These are phyloP conservation scores for Begonia peltatifolia DNA, from an alignment of 306 rosid genomes.

Conservation along the genomic window DNA sequence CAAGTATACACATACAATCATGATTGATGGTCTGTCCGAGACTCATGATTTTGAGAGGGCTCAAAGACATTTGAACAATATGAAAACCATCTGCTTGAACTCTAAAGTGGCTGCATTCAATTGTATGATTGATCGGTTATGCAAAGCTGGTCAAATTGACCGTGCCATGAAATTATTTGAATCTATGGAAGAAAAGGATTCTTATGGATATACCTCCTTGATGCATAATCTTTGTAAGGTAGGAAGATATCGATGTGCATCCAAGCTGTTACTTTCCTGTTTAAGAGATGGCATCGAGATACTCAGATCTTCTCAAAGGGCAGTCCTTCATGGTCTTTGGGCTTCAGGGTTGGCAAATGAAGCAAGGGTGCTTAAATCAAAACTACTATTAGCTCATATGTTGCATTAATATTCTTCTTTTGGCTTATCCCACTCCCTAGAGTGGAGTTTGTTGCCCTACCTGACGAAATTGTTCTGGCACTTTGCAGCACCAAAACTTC, in stretches of 20 bases:
- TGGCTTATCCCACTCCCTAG: neutral
- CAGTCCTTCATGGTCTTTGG: slow-evolving; percentile 50
- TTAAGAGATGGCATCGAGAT: slow-evolving; percentile 37
- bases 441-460: too few species aligned
- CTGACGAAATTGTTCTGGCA: too few species aligned
- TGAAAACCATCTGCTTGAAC: slow-evolving; percentile 36
- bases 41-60: slow-evolving; percentile 42
- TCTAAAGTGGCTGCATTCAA: slow-evolving; percentile 55
- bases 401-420: slow-evolving; percentile 15
- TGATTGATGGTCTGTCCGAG: slow-evolving; percentile 54
- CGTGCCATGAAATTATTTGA: slow-evolving; percentile 49
- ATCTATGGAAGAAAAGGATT: slow-evolving; percentile 55
- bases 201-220: slow-evolving; percentile 45
- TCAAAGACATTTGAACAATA: slow-evolving; percentile 32
- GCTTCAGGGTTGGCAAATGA: slow-evolving; percentile 38
- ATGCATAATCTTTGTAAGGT: slow-evolving; percentile 73
- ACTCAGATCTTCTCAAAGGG: slow-evolving; percentile 36
- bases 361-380: slow-evolving; percentile 39
- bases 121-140: slow-evolving; percentile 57
- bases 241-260: slow-evolving; percentile 39
- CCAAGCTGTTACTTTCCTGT: slow-evolving; percentile 44
- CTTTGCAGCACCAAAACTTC: too few species aligned
- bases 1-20: slow-evolving; percentile 51
- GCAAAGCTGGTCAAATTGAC: slow-evolving; percentile 67
- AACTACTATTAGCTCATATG: slow-evolving; percentile 24